phyloP scores from a whole-genome alignment of 164 flowering plant species.

The Platanus orientalis region DNA sequence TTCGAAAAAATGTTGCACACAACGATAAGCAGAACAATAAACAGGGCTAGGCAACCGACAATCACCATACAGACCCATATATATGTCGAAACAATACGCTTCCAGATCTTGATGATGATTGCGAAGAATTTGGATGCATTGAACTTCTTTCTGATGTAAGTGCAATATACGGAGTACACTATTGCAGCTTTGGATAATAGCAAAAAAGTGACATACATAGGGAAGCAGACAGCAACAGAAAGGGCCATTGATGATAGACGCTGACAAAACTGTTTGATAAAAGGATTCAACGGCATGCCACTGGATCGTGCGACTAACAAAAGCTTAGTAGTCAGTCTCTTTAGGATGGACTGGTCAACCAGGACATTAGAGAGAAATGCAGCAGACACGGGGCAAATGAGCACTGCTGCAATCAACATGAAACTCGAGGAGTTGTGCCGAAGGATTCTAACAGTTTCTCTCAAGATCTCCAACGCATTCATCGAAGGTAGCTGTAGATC shows the following conservation, averaged over 20 bases:
- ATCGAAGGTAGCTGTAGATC: constrained; percentile 39
- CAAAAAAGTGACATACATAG: constrained; percentile 58
- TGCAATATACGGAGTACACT: constrained; percentile 76
- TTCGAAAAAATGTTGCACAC: constrained; percentile 50
- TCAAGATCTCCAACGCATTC: constrained; percentile 79
- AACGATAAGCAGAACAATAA: constrained; percentile 53
- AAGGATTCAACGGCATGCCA: constrained; percentile 68
- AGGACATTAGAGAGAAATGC: constrained; percentile 61
- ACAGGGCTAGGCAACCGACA: constrained; percentile 55
- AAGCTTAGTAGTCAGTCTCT: constrained; percentile 47
- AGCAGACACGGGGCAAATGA: constrained; percentile 80
- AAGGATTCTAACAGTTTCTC: constrained; percentile 80
- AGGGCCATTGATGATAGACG: constrained; percentile 59
- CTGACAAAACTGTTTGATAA: constrained; percentile 55
- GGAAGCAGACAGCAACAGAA: constrained; percentile 62
- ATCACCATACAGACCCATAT: constrained; percentile 59
- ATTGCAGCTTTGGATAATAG: constrained; percentile 77
- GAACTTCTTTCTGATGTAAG: constrained; percentile 55
- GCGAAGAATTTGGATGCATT: constrained; percentile 44
- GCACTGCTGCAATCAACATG: constrained; percentile 50
- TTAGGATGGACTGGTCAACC: constrained; percentile 60
- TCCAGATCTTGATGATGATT: constrained; percentile 58
- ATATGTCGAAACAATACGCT: constrained; percentile 58
- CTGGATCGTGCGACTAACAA: constrained; percentile 56
- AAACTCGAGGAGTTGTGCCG: constrained; percentile 57